These are phyloP conservation scores for Puccinia coronata DNA, from an alignment of 1,284 basidiomycete species.

Conservation along the genomic window DNA sequence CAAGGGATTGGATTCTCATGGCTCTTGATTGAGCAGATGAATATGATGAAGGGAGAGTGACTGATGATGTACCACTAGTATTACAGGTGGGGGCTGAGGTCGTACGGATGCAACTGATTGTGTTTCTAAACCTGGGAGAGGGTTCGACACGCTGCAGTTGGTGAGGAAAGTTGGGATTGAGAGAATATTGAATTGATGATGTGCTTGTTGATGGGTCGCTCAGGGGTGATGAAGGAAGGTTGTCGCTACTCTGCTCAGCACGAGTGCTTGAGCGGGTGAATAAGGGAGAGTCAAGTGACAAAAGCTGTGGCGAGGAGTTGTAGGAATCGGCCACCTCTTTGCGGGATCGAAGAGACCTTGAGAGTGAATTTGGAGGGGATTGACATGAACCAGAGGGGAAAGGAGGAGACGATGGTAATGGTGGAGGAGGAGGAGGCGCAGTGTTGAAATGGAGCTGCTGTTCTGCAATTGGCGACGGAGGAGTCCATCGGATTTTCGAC, in stretches of 20 bases:
- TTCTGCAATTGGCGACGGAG: background rate
- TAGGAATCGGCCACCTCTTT: constrained; percentile 5
- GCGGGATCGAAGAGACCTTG: constrained; percentile 27
- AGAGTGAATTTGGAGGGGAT: constrained; percentile 6
- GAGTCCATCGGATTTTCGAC: constrained; percentile 37
- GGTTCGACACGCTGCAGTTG: background rate
- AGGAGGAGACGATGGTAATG: background rate
- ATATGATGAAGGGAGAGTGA: constrained; percentile 16
- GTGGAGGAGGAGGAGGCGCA: background rate
- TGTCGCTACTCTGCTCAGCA: constrained; percentile 11
- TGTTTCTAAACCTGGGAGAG: background rate
- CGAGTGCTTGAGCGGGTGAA: background rate
- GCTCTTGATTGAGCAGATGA: constrained; percentile 40
- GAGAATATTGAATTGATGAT: background rate
- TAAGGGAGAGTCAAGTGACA: background rate
- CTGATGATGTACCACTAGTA: background rate
- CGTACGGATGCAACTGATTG: constrained; percentile 5
- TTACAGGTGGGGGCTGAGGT: background rate
- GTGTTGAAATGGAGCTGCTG: background rate
- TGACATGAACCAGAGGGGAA: constrained; percentile 19
- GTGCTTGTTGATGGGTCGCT: background rate
- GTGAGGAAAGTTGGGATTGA: background rate
- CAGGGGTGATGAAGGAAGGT: background rate
- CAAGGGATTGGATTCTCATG: constrained; percentile 45
- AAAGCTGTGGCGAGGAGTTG: background rate